These are phyloP conservation scores for Davidsoniella eucalypti DNA, from an alignment of 2,329 filamentous ascomycete genomes.

Conservation along the genomic window DNA sequence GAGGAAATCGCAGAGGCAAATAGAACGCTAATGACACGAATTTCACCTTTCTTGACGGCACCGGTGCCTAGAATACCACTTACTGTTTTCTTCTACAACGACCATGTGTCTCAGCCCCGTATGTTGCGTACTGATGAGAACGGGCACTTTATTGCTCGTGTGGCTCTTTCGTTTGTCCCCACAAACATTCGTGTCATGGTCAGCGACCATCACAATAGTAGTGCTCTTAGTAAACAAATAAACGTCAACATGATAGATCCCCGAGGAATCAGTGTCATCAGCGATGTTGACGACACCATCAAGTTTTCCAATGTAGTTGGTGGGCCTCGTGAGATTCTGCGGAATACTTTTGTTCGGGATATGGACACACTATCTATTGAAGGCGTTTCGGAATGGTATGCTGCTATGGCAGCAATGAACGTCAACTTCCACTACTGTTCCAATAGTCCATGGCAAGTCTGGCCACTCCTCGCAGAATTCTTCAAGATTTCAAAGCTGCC, in stretches of 20 bases:
- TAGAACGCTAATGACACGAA: constrained; percentile 67
- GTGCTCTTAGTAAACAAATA: constrained; percentile 29
- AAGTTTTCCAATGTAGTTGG: constrained; percentile 83
- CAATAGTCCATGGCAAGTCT: constrained; percentile 98
- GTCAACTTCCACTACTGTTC: constrained; percentile 93
- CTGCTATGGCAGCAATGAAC: constrained; percentile 55
- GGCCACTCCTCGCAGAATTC: constrained; percentile 71
- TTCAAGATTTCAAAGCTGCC: constrained; percentile 70
- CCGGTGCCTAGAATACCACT: constrained; percentile 63
- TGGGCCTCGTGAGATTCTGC: constrained; percentile 85
- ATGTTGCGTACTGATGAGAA: constrained; percentile 75
- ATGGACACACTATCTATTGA: constrained; percentile 66
- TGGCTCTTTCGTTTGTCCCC: constrained; percentile 73
- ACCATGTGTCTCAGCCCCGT: constrained; percentile 62
- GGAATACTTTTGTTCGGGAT: constrained; percentile 86
- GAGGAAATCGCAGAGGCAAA: constrained; percentile 69
- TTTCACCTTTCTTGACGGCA: constrained; percentile 79
- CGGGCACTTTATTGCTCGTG: constrained; percentile 72
- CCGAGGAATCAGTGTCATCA: constrained; percentile 77
- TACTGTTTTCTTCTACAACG: constrained; percentile 91
- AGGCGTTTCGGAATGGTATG: constrained; percentile 85
- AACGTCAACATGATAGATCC: constrained; percentile 63
- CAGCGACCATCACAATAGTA: constrained; percentile 67
- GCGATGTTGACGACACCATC: constrained; percentile 93
- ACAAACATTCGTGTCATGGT: constrained; percentile 79